phyloP scores from a whole-genome alignment of 1,284 basidiomycete genomes.

The Ceratobasidium sp. region DNA sequence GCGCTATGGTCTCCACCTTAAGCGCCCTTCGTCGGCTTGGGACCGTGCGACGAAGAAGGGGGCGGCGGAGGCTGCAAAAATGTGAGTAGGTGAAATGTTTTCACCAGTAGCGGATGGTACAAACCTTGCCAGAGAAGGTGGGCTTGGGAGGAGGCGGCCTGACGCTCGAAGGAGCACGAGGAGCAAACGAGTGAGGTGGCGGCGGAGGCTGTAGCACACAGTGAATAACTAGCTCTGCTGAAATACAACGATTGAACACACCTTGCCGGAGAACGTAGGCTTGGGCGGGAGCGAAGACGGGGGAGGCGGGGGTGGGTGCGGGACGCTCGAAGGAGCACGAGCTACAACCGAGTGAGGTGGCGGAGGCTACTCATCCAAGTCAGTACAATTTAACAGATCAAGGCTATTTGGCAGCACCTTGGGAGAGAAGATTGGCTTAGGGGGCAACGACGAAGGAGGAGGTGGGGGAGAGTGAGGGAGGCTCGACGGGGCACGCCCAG shows the following conservation, averaged over 20 bases:
- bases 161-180: slow-evolving; percentile 24
- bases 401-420: too few relatives aligned
- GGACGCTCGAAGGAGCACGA: slow-evolving; percentile 16
- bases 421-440: slow-evolving; percentile 33
- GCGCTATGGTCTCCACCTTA: too few relatives aligned
- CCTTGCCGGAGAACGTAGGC: slow-evolving; percentile 24
- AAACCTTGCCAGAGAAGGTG: slow-evolving; percentile 18
- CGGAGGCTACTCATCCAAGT: neutral
- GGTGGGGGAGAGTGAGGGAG: slow-evolving; percentile 6
- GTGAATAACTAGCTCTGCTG: too few relatives aligned
- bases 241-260: too few relatives aligned
- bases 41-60: neutral
- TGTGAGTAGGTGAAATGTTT: too few relatives aligned
- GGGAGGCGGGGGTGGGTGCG: neutral
- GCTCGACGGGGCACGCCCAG: slow-evolving; percentile 22
- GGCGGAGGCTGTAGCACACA: neutral
- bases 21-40: too few relatives aligned
- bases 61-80: too few relatives aligned
- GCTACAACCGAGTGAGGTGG: slow-evolving; percentile 13
- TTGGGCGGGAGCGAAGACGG: slow-evolving; percentile 5
- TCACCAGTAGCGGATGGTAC: too few relatives aligned
- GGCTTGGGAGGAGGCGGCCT: slow-evolving; percentile 12
- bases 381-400: too few relatives aligned
- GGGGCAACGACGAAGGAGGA: slow-evolving; percentile 26
- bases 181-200: slow-evolving; percentile 28